Percentiles rank a stretch among this genome's conserved stretches.
These are phyloP conservation scores for Prinsepia uniflora DNA, from an alignment of 306 rosid species.

Conservation along the genomic window DNA sequence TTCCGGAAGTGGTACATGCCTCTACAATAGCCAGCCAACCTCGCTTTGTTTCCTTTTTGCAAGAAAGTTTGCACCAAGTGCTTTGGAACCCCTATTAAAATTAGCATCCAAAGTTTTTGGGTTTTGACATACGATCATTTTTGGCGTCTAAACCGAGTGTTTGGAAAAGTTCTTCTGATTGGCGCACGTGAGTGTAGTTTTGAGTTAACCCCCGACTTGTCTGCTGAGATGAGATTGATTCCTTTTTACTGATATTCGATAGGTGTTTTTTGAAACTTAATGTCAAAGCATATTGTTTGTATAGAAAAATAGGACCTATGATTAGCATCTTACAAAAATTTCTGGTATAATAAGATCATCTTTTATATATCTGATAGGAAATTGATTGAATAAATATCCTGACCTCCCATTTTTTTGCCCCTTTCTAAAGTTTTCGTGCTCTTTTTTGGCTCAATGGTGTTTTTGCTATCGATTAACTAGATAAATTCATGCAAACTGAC, in stretches of 20 bases:
- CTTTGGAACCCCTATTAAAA: slow-evolving; percentile 71
- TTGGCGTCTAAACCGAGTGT: slow-evolving; percentile 15
- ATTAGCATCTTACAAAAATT: slow-evolving; percentile 28
- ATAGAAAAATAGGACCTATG: slow-evolving; percentile 36
- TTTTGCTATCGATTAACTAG: too few relatives aligned
- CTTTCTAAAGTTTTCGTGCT: slow-evolving; percentile 12
- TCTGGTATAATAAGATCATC: slow-evolving; percentile 24
- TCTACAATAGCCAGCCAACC: slow-evolving; percentile 81
- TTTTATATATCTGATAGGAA: slow-evolving; percentile 24
- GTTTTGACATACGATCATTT: slow-evolving; percentile 37
- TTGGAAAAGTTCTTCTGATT: slow-evolving; percentile 21
- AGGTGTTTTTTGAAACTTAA: slow-evolving; percentile 36
- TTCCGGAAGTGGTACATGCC: slow-evolving; percentile 49
- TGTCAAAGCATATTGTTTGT: slow-evolving; percentile 29
- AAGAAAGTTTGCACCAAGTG: slow-evolving; percentile 90
- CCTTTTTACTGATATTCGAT: slow-evolving; percentile 13
- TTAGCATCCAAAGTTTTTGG: slow-evolving; percentile 65
- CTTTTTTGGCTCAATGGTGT: not conserved
- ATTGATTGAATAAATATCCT: not conserved
- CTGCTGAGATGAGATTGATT: slow-evolving; percentile 26
- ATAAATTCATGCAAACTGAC: too few relatives aligned
- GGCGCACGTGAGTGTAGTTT: slow-evolving; percentile 31
- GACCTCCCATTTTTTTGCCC: slow-evolving; percentile 10
- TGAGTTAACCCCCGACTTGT: slow-evolving; percentile 29
- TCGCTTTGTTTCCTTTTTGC: slow-evolving; percentile 88